A percentile compares a stretch with the other conserved stretches of the same genome.
These are phyloP conservation scores for Oxyria digyna DNA, from an alignment of 148 eudicot species.

Conservation along the genomic window DNA sequence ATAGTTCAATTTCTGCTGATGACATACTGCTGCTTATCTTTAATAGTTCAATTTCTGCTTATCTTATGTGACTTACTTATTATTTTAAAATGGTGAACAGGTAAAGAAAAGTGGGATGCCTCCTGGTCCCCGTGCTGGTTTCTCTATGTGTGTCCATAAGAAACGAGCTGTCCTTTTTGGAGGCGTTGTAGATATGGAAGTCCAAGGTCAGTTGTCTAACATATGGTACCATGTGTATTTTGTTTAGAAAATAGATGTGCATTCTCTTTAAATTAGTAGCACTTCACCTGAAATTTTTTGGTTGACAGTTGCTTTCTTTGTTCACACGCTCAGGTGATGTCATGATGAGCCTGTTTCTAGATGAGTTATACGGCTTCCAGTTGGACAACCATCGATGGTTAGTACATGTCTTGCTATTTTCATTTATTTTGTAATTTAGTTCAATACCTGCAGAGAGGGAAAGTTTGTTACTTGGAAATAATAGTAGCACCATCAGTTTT, in stretches of 20 bases:
- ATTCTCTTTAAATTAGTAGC: neutral
- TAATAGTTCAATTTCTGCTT: neutral
- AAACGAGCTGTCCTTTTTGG: slow-evolving; percentile 91
- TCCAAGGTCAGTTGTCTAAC: slow-evolving; percentile 40
- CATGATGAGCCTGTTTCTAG: slow-evolving; percentile 87
- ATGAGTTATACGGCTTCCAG: slow-evolving; percentile 94
- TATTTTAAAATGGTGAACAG: slow-evolving; percentile 24
- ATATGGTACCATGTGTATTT: neutral
- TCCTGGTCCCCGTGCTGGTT: slow-evolving; percentile 96
- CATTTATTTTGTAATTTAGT: neutral
- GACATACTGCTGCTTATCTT: neutral
- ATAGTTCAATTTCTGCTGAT: neutral
- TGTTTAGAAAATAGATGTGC: neutral
- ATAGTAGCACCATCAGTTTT: neutral
- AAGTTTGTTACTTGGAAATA: neutral
- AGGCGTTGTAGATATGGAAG: slow-evolving; percentile 98
- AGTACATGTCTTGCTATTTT: slow-evolving; percentile 8
- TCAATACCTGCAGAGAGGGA: neutral
- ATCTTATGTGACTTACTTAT: neutral
- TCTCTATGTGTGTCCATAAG: slow-evolving; percentile 89
- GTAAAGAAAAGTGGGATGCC: slow-evolving; percentile 99
- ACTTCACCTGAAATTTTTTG: neutral
- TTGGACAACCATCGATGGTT: slow-evolving; percentile 93
- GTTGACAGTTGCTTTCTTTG: neutral
- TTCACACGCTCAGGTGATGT: slow-evolving; percentile 57